Conservation (phyloP, 306 rosid genomes). For the Corylus americana region DNA sequence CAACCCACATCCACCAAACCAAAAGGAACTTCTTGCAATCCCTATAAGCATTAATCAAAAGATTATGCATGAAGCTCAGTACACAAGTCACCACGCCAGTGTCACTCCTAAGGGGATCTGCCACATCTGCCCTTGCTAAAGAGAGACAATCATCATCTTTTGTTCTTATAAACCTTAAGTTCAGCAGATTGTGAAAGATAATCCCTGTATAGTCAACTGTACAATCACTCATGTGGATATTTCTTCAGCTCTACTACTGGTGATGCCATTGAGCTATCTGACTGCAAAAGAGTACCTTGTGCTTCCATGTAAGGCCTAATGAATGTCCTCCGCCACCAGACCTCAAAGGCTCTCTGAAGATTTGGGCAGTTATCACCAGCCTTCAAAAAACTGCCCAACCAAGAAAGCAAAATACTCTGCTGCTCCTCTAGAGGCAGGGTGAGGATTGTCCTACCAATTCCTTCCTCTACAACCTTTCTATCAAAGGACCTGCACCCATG, state of each 20-base stretch:
- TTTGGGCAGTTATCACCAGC: constrained; percentile 89
- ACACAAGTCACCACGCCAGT: neutral
- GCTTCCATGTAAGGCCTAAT: constrained; percentile 62
- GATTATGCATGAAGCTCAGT: neutral
- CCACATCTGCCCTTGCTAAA: constrained; percentile 16
- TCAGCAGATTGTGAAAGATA: constrained; percentile 1
- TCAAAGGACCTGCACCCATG: constrained; percentile 84
- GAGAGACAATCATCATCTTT: neutral
- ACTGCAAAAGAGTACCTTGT: constrained; percentile 45
- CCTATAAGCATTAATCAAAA: neutral
- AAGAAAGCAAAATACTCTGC: constrained; percentile 79
- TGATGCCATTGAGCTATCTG: constrained; percentile 45
- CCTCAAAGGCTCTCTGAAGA: constrained; percentile 91
- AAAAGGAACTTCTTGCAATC: constrained; percentile 19
- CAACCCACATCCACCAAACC: constrained; percentile 24
- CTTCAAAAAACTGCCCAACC: constrained; percentile 82
- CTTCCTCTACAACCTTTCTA: constrained; percentile 87
- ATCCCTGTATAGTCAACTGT: neutral
- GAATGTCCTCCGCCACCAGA: constrained; percentile 96
- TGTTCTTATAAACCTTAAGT: neutral
- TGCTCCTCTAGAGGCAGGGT: constrained; percentile 93
- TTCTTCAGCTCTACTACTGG: constrained; percentile 31
- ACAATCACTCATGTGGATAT: neutral
- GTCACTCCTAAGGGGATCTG: neutral
- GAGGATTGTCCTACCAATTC: constrained; percentile 90